Evolutionary conservation across 441 rosid genomes (phyloP).

Genomic region (Croton laevigatus): DNA sequence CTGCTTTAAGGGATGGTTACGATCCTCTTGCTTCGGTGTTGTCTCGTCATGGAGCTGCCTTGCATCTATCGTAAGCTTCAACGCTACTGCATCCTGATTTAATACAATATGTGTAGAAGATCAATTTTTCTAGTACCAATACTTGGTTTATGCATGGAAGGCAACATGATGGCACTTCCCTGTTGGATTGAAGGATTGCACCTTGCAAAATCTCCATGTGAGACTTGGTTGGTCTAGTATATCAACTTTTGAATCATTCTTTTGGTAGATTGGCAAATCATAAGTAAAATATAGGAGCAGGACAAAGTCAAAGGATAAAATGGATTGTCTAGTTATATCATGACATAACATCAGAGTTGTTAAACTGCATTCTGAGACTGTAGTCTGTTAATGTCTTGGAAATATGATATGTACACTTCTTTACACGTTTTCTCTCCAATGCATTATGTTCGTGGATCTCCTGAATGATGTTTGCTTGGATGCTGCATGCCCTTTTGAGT

Average conservation of each 20-base stretch:
- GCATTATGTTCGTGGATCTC: not conserved
- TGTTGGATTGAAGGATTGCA: not conserved
- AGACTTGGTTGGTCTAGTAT: not conserved
- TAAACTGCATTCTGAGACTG: not conserved
- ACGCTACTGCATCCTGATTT: not conserved
- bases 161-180: not conserved
- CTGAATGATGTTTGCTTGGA: not conserved
- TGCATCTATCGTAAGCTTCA: slow-evolving; percentile 51
- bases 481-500: not conserved
- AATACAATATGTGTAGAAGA: not conserved
- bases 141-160: not conserved
- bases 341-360: not conserved
- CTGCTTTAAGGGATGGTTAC: slow-evolving; percentile 65
- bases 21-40: slow-evolving; percentile 58
- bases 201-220: not conserved
- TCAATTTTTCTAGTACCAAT: not conserved
- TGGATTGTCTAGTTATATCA: not conserved
- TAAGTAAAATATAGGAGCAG: not conserved
- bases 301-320: not conserved
- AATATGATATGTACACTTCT: not conserved
- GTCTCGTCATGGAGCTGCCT: slow-evolving; percentile 66
- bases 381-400: not conserved
- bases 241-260: not conserved
- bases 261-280: not conserved
- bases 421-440: not conserved